These are phyloP conservation scores for Acarospora socialis DNA, from an alignment of 2,329 filamentous ascomycete genomes.

Conservation along the genomic window DNA sequence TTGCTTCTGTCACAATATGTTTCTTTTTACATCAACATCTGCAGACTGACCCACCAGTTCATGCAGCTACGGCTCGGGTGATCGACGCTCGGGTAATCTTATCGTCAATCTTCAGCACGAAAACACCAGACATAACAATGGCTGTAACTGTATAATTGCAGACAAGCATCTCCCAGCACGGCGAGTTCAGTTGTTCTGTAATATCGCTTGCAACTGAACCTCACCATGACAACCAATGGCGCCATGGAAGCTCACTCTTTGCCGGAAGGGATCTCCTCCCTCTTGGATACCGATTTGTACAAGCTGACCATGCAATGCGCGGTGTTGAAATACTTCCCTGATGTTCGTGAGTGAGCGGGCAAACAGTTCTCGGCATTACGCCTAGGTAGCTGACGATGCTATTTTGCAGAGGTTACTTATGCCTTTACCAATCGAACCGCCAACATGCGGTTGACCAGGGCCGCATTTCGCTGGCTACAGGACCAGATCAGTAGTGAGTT, in stretches of 20 bases:
- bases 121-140: no score
- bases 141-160: no score
- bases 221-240: no score
- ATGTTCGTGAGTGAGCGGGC: conserved; percentile 39
- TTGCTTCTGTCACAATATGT: no score
- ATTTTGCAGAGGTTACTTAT: conserved; percentile 61
- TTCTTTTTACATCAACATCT: no score
- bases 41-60: no score
- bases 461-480: conserved; percentile 73
- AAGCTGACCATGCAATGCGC: conserved; percentile 99
- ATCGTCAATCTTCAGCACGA: no score
- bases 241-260: conserved; percentile 44
- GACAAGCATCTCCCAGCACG: no score
- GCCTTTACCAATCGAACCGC: conserved; percentile 91
- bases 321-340: conserved; percentile 79
- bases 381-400: conserved; percentile 3
- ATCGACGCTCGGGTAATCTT: no score
- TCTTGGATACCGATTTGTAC: conserved; percentile 77
- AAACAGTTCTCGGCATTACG: background rate
- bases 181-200: no score
- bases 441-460: conserved; percentile 75
- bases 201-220: no score
- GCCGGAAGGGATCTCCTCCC: conserved; percentile 66
- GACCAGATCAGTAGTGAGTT: conserved; percentile 60
- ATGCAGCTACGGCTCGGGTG: no score